phyloP scores from a whole-genome alignment of 2,329 filamentous ascomycete species.

The Fusarium aywerte region DNA sequence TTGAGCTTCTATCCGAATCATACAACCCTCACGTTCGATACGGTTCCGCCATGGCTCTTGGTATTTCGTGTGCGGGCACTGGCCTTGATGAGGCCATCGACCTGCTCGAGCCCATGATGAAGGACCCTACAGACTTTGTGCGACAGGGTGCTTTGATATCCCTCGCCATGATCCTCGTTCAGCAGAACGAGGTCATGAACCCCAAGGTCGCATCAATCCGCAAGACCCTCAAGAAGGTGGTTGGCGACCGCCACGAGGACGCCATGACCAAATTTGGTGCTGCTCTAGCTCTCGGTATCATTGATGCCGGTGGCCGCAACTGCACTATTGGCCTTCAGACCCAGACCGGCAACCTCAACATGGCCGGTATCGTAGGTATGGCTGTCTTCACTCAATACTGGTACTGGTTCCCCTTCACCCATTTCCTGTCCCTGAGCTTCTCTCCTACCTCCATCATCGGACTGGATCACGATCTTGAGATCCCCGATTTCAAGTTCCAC shows the following conservation, averaged over 20 bases:
- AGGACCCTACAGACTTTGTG: slow-evolving; percentile 98
- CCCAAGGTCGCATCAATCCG: slow-evolving; percentile 92
- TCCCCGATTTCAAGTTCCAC: slow-evolving; percentile 94
- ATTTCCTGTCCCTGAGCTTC: slow-evolving; percentile 96
- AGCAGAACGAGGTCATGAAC: slow-evolving; percentile 99
- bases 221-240: slow-evolving; percentile 93
- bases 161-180: slow-evolving; percentile 98
- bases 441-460: slow-evolving; percentile 97
- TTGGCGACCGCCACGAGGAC: slow-evolving; percentile 95
- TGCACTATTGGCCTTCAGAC: slow-evolving; percentile 98
- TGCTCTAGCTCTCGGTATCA: slow-evolving; percentile 92
- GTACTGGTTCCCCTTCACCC: slow-evolving; percentile 99
- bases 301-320: slow-evolving; percentile 96
- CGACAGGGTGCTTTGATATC: slow-evolving; percentile 95
- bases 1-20: slow-evolving; percentile 95
- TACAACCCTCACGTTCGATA: slow-evolving; percentile 99
- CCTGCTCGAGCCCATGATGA: slow-evolving; percentile 98
- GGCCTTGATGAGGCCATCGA: slow-evolving; percentile 97
- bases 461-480: slow-evolving; percentile 91
- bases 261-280: slow-evolving; percentile 99
- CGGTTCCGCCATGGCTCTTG: slow-evolving; percentile 96
- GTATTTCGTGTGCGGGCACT: slow-evolving; percentile 97
- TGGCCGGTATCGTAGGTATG: slow-evolving; percentile 97
- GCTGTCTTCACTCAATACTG: slow-evolving; percentile 99
- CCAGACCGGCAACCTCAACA: slow-evolving; percentile 97